Base-by-base conservation (phyloP, 108 stramenopile genomes). In the Fragilariopsis cylindrus region DNA sequence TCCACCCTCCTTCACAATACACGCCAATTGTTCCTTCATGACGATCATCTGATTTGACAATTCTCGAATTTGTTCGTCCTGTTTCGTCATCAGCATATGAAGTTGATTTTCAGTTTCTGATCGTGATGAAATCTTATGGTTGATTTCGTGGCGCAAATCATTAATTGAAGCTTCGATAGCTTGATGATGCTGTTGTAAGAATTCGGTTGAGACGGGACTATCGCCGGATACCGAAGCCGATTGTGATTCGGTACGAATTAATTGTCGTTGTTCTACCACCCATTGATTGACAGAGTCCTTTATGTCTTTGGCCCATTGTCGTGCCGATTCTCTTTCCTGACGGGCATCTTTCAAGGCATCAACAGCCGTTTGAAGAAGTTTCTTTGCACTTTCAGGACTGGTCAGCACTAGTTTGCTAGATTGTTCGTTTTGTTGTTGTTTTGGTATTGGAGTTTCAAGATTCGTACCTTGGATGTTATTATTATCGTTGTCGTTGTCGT, bases 301-400 rank as follows among this genome's bases (percentile, higher is more conserved):
- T 66, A 81, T 76, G 16, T 72, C 72, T 9, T 18, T 56, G 6
- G 81, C 82, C 85, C 85, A 85, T 44, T 77, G 44, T 3, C 81
- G 57, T 49, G 79, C 81, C 40, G 75, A 47, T 11, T 82, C 81
- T 63, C 85, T 55, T 75, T 85, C 78, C 9, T 73, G 40, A 12
- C 68, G 75, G n/a, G 84, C 81, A 19, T 80, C 79, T 53, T 75
- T 57, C 21, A 80, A 64, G 4, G 79, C 67, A n/a, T 47, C 15
- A 4, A 75, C 40, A 46, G 79, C 79, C 45, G 62, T 74, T 47
- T 58, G 62, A 3, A 80, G 53, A 30, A 77, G 52, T 48, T 80
- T 65, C 47, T 75, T 80, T 18, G 74, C 79, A 71, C 69, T 73
- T 57, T 73, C 55, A 8, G 79, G 79, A 7, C 57, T 58, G 8